Conservation (phyloP, 192 early-diverging fungal genomes). For the Coemansia sp. region DNA sequence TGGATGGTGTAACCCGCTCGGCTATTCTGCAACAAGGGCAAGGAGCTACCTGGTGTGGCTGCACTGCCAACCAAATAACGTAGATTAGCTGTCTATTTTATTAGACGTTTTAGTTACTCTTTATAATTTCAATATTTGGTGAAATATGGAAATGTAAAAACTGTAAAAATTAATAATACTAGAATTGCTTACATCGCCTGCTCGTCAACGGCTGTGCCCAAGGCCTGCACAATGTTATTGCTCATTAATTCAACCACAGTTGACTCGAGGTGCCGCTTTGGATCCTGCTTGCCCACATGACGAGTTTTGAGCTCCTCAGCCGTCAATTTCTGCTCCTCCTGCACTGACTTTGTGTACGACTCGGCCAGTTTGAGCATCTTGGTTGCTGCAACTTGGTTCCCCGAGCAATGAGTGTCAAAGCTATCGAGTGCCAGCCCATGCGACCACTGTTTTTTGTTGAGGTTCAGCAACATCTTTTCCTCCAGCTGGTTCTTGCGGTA, state of each 20-base stretch:
- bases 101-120: neutral
- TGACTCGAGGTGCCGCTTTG: conserved; percentile 95
- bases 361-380: conserved; percentile 89
- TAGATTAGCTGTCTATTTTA: neutral
- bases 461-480: conserved; percentile 98
- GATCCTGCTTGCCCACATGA: conserved; percentile 99
- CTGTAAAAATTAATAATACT: neutral
- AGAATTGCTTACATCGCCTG: conserved; percentile 56
- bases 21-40: conserved; percentile 74
- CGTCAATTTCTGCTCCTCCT: conserved; percentile 93
- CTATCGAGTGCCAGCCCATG: conserved; percentile 83
- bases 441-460: conserved; percentile 99
- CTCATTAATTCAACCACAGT: conserved; percentile 91
- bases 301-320: conserved; percentile 94
- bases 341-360: conserved; percentile 96
- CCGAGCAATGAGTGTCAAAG: conserved; percentile 77
- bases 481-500: conserved; percentile 99
- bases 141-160: neutral
- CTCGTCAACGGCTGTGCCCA: conserved; percentile 88
- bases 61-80: conserved; percentile 64
- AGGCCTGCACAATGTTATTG: conserved; percentile 93
- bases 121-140: neutral
- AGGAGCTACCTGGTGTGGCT: conserved; percentile 75
- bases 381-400: conserved; percentile 85
- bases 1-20: too few species aligned